Evolutionary conservation across 2,329 filamentous ascomycete species (phyloP), one percentile per base, ranked within the genome.

Genomic region (Macroventuria anomochaeta): DNA sequence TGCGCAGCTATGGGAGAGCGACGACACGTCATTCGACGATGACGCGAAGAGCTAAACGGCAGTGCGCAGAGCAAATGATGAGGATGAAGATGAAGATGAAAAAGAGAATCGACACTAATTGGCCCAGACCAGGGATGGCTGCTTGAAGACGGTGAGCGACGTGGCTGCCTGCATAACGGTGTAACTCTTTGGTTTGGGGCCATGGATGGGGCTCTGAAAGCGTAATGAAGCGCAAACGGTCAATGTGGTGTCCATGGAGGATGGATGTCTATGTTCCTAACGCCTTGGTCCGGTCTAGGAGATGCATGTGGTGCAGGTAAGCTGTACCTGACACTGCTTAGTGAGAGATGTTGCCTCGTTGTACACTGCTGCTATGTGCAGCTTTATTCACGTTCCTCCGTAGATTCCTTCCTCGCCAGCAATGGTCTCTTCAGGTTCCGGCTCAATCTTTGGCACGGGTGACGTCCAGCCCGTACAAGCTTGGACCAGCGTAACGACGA

Each of bases 381-480:
- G 26, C 34, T 20, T 26, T 5, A 7, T 13, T 33, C 5, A 55
- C 2, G 36, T 46, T 11, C 52, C 52, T 20, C 34, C 52, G 23
- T 42, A 18, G 3, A 42, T 17, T 5, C 53, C 55, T 25, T 67
- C 64, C 31, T 71, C 69, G 12, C 48, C 65, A 7, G 61, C 57
- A 5, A 58, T 52, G 11, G 64, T 63, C 23, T 69, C 65, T 12
- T 68, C 64, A 1, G 47, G 58, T n/a, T 43, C 52, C 32, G 56
- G 55, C 32, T 61, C 46, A 18, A 52, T 59, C 28, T 57, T 59
- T 43, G 65, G 61, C n/a, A 23, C 38, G 3, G 76, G 72, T 12
- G 73, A 70, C 17, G 66, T 78, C 83, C 83, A 86, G 2, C 85
- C 85, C 1, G 84, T 84, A 1, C 79, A 79, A 5, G 84, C 84